Conservation (phyloP, 2,329 filamentous ascomycete genomes). For the Ophiobolus disseminans region DNA sequence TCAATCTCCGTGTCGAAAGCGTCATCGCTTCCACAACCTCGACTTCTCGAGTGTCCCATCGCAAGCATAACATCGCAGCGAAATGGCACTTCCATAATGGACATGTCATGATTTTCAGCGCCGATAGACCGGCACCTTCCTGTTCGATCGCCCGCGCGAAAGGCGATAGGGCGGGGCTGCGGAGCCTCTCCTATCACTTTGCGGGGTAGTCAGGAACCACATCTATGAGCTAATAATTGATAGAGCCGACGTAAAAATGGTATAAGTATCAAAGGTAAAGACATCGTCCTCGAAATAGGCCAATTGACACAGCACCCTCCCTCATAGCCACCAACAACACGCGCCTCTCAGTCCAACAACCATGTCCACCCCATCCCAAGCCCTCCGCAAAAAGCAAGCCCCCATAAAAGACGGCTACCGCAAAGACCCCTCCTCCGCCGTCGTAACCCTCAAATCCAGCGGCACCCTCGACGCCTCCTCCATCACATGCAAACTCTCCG, state of each 20-base stretch:
- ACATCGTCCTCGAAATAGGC: not conserved
- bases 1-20: too few relatives aligned
- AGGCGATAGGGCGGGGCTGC: conserved; percentile 24
- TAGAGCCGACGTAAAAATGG: too few relatives aligned
- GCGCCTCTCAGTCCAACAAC: not conserved
- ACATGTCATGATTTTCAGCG: too few relatives aligned
- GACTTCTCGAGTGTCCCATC: not conserved
- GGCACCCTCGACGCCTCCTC: conserved; percentile 54
- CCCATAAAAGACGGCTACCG: conserved; percentile 58
- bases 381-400: conserved; percentile 57
- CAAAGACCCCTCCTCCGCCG: conserved; percentile 52
- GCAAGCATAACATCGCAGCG: not conserved
- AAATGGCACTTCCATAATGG: not conserved
- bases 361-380: conserved; percentile 37
- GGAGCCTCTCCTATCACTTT: conserved; percentile 24
- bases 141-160: conserved; percentile 20
- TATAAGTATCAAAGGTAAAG: too few relatives aligned
- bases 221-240: conserved; percentile 5
- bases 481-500: conserved; percentile 57
- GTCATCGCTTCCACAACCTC: too few relatives aligned
- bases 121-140: conserved; percentile 12
- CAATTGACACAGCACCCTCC: not conserved
- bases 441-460: conserved; percentile 55
- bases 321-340: not conserved
- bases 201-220: conserved; percentile 24